Base-by-base conservation (phyloP, 2,329 filamentous ascomycete genomes). In the Paraphaeosphaeria sporulosa region DNA sequence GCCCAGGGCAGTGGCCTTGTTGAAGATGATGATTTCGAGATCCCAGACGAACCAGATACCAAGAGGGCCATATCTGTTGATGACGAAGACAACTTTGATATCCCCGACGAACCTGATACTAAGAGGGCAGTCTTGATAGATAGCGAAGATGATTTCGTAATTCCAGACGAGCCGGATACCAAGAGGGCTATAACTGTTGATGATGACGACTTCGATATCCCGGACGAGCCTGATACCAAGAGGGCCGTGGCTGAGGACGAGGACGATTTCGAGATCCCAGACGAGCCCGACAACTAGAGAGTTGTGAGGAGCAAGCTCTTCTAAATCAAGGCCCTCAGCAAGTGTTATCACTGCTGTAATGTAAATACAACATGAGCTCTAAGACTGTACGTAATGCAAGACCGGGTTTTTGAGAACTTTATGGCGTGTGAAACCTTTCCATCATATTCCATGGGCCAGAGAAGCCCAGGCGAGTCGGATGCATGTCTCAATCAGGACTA, bases 321-420 rank as follows among this genome's bases (percentile, higher is more conserved):
- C 6, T 23, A 4, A 9, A 44, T 4, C 19, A n/a, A 44, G 7
- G 19, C 3, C 19, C 42, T 12, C 2, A 13, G 42, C 19, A 23
- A 4, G 8, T 44, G 4, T n/a, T 44, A 3, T 44, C 10, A 25
- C 23, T 44, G 19, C 19, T 12, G 9, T 19, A 44, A 44, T 23
- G 19, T 13, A 5, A 19, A 23, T 19, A 21, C 19, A 13, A 12
- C 8, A 44, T 23, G 19, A 19, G 7, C 19, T n/a, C 7, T 23
- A 7, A 10, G 10, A 21, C 42, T 23, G 19, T 8, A 21, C 17
- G 2, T 2, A 23, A 44, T 23, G 42, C 10, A 44, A 23, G 10
- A 19, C 7, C 4, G 7, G n/a, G 3, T 8, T n/a, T n/a, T 8
- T 3, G 8, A 23, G 19, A 1, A n/a, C 10, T 21, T 1, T 0